A percentile compares a stretch with the other conserved stretches of the same genome.
phyloP scores from a whole-genome alignment of 176 grass and related monocot species.

The sorghum (Sorghum bicolor) region DNA sequence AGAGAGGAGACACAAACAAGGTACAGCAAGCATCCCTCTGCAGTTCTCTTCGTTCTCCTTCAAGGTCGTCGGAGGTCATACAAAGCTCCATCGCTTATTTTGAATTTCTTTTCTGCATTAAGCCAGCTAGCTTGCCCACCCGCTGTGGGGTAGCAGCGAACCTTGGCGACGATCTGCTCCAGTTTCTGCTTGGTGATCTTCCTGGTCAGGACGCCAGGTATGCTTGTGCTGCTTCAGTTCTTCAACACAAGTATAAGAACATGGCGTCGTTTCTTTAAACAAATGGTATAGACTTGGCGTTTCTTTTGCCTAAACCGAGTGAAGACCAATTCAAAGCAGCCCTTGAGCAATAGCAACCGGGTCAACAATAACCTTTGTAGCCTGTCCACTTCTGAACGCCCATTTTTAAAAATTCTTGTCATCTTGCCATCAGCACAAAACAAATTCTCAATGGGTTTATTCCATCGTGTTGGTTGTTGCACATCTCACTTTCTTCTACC shows the following conservation, averaged over 20 bases:
- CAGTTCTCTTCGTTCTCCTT: neutral
- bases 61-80: neutral
- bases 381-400: slow-evolving; percentile 15
- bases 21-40: neutral
- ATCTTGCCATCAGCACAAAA: slow-evolving; percentile 25
- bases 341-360: slow-evolving; percentile 17
- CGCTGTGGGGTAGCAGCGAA: neutral
- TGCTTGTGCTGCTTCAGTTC: neutral
- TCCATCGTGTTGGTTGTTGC: slow-evolving; percentile 43
- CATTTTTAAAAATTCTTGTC: slow-evolving; percentile 35
- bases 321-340: slow-evolving; percentile 37
- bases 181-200: neutral
- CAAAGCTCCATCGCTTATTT: neutral
- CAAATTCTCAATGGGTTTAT: slow-evolving; percentile 34
- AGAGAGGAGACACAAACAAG: too few relatives aligned
- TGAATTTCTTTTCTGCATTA: neutral
- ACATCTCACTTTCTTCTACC: slow-evolving; percentile 35
- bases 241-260: neutral
- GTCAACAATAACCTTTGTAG: slow-evolving; percentile 36
- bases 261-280: neutral
- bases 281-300: neutral
- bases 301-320: slow-evolving; percentile 14
- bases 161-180: neutral
- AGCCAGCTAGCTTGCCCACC: neutral
- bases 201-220: neutral